These are phyloP conservation scores for Mortierella sp. DNA, from an alignment of 371 early-diverging fungal species.

Conservation along the genomic window DNA sequence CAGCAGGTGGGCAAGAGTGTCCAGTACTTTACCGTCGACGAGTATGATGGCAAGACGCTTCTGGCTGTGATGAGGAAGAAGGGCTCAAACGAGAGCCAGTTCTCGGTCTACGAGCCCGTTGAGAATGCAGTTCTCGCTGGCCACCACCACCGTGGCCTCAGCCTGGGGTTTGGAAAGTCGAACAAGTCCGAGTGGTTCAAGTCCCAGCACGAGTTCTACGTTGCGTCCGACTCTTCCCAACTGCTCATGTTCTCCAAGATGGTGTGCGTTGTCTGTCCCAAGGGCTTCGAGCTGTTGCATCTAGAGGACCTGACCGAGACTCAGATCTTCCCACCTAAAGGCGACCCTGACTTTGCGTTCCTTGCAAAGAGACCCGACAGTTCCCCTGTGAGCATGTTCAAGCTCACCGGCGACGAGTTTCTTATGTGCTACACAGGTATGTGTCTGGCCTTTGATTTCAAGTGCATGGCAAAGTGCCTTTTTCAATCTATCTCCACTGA, in stretches of 20 bases:
- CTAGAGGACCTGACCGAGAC: constrained; percentile 81
- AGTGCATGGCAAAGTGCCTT: too few relatives aligned
- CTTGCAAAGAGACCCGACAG: constrained; percentile 74
- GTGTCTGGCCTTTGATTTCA: neutral
- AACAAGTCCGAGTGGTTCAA: constrained; percentile 56
- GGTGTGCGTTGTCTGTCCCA: constrained; percentile 87
- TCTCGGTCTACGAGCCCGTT: constrained; percentile 47
- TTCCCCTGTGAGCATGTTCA: constrained; percentile 83
- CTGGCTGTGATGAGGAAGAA: constrained; percentile 52
- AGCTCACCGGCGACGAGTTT: constrained; percentile 79
- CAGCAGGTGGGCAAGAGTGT: constrained; percentile 84
- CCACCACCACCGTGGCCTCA: constrained; percentile 40
- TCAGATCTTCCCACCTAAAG: constrained; percentile 60
- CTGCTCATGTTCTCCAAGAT: constrained; percentile 86
- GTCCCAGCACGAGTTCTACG: constrained; percentile 73
- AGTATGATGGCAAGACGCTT: constrained; percentile 46
- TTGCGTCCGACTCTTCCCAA: constrained; percentile 85
- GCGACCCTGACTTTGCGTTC: constrained; percentile 82
- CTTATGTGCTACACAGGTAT: constrained; percentile 90
- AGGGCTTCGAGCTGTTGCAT: constrained; percentile 94
- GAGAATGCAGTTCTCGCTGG: constrained; percentile 50
- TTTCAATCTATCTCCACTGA: constrained; percentile 56
- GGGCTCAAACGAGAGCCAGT: constrained; percentile 52
- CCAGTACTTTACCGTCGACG: constrained; percentile 85
- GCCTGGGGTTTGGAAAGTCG: constrained; percentile 47